phyloP scores from a whole-genome alignment of 1,284 basidiomycete species.

The Tranzscheliella williamsii region DNA sequence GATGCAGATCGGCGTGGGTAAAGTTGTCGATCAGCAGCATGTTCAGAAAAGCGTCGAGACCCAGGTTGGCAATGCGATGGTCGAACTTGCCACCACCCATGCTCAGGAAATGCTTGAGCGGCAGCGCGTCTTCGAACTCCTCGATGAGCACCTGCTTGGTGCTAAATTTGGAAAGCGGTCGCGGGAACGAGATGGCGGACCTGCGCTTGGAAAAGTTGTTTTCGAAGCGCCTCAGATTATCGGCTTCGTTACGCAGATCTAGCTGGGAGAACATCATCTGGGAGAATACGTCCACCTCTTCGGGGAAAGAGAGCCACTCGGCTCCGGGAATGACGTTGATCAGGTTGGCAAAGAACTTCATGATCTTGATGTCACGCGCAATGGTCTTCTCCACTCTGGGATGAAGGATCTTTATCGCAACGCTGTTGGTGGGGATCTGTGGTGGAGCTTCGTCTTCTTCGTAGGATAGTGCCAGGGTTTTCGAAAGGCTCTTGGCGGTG shows the following conservation, averaged over 20 bases:
- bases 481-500: slow-evolving; percentile 23
- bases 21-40: slow-evolving; percentile 99
- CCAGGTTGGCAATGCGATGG: slow-evolving; percentile 84
- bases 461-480: slow-evolving; percentile 46
- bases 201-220: slow-evolving; percentile 76
- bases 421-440: slow-evolving; percentile 63
- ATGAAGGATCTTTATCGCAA: slow-evolving; percentile 95
- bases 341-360: slow-evolving; percentile 84
- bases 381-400: slow-evolving; percentile 76
- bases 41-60: slow-evolving; percentile 93
- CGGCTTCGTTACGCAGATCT: slow-evolving; percentile 85
- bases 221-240: slow-evolving; percentile 84
- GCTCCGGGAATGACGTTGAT: slow-evolving; percentile 86
- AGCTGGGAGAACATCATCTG: slow-evolving; percentile 97
- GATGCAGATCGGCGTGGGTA: slow-evolving; percentile 82
- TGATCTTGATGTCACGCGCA: slow-evolving; percentile 84
- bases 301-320: slow-evolving; percentile 93
- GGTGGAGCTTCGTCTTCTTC: slow-evolving; percentile 48
- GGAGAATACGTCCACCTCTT: slow-evolving; percentile 93
- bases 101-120: slow-evolving; percentile 82
- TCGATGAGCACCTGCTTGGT: slow-evolving; percentile 83
- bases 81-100: slow-evolving; percentile 86
- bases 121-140: slow-evolving; percentile 89
- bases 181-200: slow-evolving; percentile 84
- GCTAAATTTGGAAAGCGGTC: slow-evolving; percentile 79